Evolutionary conservation across 345 rosid genomes (phyloP).

Genomic region (Capsella bursapastoris): DNA sequence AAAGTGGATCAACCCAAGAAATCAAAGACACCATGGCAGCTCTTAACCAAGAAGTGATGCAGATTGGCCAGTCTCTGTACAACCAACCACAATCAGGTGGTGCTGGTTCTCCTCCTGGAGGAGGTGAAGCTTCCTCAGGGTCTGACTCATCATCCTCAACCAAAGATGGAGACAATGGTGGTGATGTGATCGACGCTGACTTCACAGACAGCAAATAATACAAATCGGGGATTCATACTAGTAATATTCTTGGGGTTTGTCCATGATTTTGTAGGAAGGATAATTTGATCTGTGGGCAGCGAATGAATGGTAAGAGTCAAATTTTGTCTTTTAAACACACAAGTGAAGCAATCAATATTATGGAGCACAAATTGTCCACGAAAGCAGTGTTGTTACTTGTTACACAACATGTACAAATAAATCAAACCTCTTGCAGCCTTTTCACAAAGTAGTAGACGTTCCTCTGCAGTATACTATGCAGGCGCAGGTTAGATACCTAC

Average conservation of each 20-base stretch:
- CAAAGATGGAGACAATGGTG: conserved; percentile 59
- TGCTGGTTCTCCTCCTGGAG: conserved; percentile 64
- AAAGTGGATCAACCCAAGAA: conserved; percentile 68
- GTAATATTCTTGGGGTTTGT: background rate
- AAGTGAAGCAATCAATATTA: background rate
- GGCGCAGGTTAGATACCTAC: background rate
- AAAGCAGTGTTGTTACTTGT: background rate
- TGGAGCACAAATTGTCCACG: conserved; percentile 1
- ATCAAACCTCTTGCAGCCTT: conserved; percentile 17
- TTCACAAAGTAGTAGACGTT: background rate
- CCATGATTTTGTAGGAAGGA: conserved; percentile 11
- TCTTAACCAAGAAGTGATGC: conserved; percentile 95
- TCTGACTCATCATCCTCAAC: conserved; percentile 40
- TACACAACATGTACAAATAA: conserved; percentile 16
- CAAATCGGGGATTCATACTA: background rate
- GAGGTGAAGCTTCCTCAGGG: conserved; percentile 51
- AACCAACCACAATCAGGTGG: conserved; percentile 78
- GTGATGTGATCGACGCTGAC: conserved; percentile 84
- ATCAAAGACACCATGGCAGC: conserved; percentile 89
- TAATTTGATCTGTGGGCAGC: conserved; percentile 4
- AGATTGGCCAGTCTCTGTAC: conserved; percentile 89
- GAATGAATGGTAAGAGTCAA: conserved; percentile 16
- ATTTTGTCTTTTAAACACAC: conserved; percentile 3
- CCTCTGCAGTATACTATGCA: background rate
- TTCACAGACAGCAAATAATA: conserved; percentile 82